Base-by-base conservation (phyloP, 2,329 filamentous ascomycete genomes). In the Apiospora rasikravindrae region DNA sequence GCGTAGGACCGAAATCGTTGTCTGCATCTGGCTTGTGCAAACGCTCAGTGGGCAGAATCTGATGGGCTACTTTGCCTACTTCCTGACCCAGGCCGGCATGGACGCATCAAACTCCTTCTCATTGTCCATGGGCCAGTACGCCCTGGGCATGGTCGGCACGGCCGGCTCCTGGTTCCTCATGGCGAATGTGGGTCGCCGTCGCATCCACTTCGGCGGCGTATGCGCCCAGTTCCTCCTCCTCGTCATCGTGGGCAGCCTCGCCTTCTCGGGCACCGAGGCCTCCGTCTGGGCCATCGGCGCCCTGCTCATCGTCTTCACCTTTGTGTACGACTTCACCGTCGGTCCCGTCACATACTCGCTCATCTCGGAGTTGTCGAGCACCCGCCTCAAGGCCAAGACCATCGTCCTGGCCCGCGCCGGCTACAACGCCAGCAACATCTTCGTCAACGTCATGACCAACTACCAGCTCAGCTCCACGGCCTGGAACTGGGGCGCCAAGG, bases 291-390 rank as follows among this genome's bases (percentile, higher is more conserved):
- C 86, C 73, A 78, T 87, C 61, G 83, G 84, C 42, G 75, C 82
- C 73, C 76, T 90, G 76, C 80, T 89, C 4, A 82, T 90, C 57
- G 77, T 87, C 51, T 88, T 86, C 75, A 87, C 86, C 0, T 86
- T 88, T 70, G 80, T 86, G 2, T 90, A 89, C 78, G 86, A 87
- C 79, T 83, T 86, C 71, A 86, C 87, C 1, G 83, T 89, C 16
- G 89, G 88, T 0, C 88, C 88, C 0, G 84, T 88, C 10, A 85
- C 85, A 5, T 90, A 88, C 77, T 83, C 84, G 0, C 80, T 89
- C 40, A 76, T 88, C 14, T 84, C 87, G 0, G 88, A 90, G 74
- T 83, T 87, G 4, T 87, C 87, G 0, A 88, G 87, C 0, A 86
- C 86, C 0, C 83, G 88, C 11, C 84, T 90, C 49, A 86, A 87